These are phyloP conservation scores for Trametes cubensis DNA, from an alignment of 768 basidiomycete species.

Conservation along the genomic window DNA sequence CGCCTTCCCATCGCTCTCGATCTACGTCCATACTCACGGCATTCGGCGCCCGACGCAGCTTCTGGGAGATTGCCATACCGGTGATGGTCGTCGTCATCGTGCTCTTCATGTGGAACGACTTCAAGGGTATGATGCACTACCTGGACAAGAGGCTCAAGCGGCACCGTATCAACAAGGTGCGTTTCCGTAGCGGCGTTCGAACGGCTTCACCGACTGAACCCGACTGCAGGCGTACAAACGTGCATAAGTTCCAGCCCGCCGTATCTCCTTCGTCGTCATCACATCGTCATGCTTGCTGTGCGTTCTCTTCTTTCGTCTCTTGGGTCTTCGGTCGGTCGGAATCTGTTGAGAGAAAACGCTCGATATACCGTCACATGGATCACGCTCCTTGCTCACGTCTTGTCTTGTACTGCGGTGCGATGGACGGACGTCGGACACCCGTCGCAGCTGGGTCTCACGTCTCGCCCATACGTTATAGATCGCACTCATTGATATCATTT, in stretches of 20 bases:
- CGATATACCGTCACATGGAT: neutral
- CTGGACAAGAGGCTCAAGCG: slow-evolving; percentile 45
- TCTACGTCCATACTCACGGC: neutral
- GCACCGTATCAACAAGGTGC: slow-evolving; percentile 38
- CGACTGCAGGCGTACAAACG: slow-evolving; percentile 23
- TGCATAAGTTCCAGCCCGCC: neutral
- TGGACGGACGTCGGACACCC: no score
- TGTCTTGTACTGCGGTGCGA: no score
- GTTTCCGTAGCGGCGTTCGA: slow-evolving; percentile 10
- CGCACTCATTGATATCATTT: no score
- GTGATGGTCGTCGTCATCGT: slow-evolving; percentile 56
- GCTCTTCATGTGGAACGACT: slow-evolving; percentile 54
- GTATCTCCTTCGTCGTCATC: neutral
- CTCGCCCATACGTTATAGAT: no score
- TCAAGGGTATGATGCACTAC: slow-evolving; percentile 49
- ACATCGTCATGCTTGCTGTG: neutral
- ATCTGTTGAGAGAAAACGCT: neutral
- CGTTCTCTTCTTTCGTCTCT: slow-evolving; percentile 2
- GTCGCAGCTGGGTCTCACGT: no score
- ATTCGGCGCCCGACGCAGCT: slow-evolving; percentile 40
- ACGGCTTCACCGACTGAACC: no score
- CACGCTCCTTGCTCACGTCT: no score
- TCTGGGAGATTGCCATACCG: slow-evolving; percentile 68
- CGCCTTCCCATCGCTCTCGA: no score
- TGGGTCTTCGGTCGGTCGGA: slow-evolving; percentile 5